Evolutionary conservation across 257 asterid species (phyloP).

Genomic region (Sherardia arvensis): DNA sequence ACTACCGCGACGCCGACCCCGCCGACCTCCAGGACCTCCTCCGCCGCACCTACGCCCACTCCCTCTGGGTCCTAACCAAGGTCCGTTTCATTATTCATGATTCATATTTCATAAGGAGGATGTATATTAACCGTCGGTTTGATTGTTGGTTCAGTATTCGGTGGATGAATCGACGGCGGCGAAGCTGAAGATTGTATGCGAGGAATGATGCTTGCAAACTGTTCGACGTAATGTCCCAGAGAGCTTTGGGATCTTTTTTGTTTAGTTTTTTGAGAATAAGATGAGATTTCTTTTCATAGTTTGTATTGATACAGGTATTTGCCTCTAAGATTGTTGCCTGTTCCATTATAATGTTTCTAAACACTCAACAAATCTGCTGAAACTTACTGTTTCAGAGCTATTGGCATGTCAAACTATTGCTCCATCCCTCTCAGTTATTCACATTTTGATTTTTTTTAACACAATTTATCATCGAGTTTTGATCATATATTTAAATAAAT

Average conservation of each 20-base stretch:
- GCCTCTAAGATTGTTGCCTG: too few species aligned
- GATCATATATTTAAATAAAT: too few species aligned
- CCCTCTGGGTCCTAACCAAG: constrained; percentile 85
- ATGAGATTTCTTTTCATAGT: background rate
- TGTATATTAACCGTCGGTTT: background rate
- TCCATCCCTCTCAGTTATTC: too few species aligned
- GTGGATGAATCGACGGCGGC: constrained; percentile 64
- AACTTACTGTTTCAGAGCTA: too few species aligned
- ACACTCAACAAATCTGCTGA: too few species aligned
- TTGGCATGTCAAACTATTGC: too few species aligned
- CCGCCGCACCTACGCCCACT: constrained; percentile 58
- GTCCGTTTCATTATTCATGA: constrained; percentile 25
- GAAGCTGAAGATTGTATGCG: constrained; percentile 56
- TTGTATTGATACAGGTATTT: background rate
- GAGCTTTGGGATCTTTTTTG: constrained; percentile 8
- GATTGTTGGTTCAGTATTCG: constrained; percentile 46
- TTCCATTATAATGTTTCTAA: too few species aligned
- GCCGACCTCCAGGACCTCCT: constrained; percentile 55
- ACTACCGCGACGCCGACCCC: constrained; percentile 65
- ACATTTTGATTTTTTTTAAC: too few species aligned
- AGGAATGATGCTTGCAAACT: constrained; percentile 21
- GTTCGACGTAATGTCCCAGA: constrained; percentile 43
- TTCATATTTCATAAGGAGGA: too few species aligned
- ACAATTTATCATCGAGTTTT: too few species aligned
- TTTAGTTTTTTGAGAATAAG: background rate